A percentile compares a stretch with the other conserved stretches of the same genome.
These are phyloP conservation scores for Globomyces sp. DNA, from an alignment of 371 early-diverging fungal genomes.

Conservation along the genomic window DNA sequence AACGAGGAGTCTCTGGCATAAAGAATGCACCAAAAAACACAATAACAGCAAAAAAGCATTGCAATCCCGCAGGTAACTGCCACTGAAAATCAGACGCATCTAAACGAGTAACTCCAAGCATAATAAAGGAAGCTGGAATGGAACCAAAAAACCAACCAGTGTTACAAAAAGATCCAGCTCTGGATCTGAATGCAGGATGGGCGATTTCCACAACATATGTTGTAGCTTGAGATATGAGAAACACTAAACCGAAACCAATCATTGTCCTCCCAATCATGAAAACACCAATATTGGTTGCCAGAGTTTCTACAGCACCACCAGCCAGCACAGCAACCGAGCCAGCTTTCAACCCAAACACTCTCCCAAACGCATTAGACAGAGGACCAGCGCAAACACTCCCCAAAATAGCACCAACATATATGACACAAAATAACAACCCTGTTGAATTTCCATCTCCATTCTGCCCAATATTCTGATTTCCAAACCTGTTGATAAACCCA, in stretches of 20 bases:
- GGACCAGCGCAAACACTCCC: slow-evolving; percentile 31
- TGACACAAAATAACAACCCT: no score
- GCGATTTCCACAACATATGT: slow-evolving; percentile 53
- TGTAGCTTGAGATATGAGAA: slow-evolving; percentile 49
- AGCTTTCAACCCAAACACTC: slow-evolving; percentile 43
- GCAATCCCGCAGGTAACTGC: slow-evolving; percentile 80
- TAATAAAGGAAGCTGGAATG: slow-evolving; percentile 20
- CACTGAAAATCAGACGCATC: slow-evolving; percentile 41
- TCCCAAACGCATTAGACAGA: slow-evolving; percentile 41
- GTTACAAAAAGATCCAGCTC: slow-evolving; percentile 35
- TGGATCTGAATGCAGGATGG: slow-evolving; percentile 42
- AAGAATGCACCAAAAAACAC: slow-evolving; percentile 66
- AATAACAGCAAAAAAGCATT: slow-evolving; percentile 68
- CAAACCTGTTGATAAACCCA: no score
- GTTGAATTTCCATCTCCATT: no score
- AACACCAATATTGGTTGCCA: slow-evolving; percentile 31
- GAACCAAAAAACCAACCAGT: slow-evolving; percentile 36
- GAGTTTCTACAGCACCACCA: slow-evolving; percentile 44
- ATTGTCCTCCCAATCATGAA: slow-evolving; percentile 46
- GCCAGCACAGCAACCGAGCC: slow-evolving; percentile 49
- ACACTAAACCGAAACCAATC: slow-evolving; percentile 51
- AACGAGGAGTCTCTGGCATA: slow-evolving; percentile 59
- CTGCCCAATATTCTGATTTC: no score
- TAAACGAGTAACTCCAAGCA: background rate
- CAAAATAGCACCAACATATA: slow-evolving; percentile 39